Conservation (phyloP, 108 stramenopile genomes). For the Cyclotella baltica region DNA sequence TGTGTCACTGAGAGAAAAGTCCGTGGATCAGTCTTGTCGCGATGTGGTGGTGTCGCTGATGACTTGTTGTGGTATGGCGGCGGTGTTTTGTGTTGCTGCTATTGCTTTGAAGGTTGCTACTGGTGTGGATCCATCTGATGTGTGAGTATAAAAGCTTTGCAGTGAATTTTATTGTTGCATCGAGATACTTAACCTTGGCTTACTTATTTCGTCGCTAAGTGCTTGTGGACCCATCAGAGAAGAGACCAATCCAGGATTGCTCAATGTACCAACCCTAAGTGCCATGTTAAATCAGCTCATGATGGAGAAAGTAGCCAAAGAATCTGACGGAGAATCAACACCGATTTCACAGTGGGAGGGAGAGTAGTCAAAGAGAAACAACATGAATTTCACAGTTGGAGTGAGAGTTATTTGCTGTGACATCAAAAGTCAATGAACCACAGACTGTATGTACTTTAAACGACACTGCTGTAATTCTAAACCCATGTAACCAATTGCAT, state of each 20-base stretch:
- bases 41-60: slow-evolving; percentile 77
- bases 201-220: slow-evolving; percentile 29
- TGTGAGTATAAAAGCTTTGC: slow-evolving; percentile 39
- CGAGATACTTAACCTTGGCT: not conserved
- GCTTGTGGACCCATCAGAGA: slow-evolving; percentile 64
- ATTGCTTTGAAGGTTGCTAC: slow-evolving; percentile 69
- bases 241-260: slow-evolving; percentile 46
- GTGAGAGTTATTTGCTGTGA: slow-evolving; percentile 73
- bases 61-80: slow-evolving; percentile 82
- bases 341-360: slow-evolving; percentile 57
- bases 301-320: slow-evolving; percentile 61
- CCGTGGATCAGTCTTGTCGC: slow-evolving; percentile 69
- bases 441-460: slow-evolving; percentile 56
- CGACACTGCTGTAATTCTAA: too few species aligned
- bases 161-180: not conserved
- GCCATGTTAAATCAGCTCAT: slow-evolving; percentile 70
- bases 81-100: slow-evolving; percentile 77
- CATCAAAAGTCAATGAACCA: slow-evolving; percentile 55
- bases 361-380: slow-evolving; percentile 63
- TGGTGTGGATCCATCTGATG: slow-evolving; percentile 73
- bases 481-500: too few species aligned
- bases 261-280: slow-evolving; percentile 72
- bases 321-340: slow-evolving; percentile 67
- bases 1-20: slow-evolving; percentile 68
- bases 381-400: slow-evolving; percentile 57